phyloP scores from a whole-genome alignment of 2,329 filamentous ascomycete species.

The Paraphaeosphaeria minitans region DNA sequence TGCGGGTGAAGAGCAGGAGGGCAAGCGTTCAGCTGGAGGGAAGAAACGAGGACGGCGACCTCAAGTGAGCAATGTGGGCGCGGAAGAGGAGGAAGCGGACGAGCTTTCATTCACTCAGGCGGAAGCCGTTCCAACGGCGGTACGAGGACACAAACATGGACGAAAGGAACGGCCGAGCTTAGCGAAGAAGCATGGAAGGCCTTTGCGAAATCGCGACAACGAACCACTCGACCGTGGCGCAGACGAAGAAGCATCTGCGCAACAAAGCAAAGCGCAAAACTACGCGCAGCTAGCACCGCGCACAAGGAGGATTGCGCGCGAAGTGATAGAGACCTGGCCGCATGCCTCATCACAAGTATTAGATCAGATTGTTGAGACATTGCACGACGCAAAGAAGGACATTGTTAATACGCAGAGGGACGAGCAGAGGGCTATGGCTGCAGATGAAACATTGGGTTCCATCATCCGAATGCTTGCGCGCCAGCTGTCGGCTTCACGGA shows the following conservation, averaged over 20 bases:
- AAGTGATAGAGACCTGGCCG: slow-evolving; percentile 55
- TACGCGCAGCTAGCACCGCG: slow-evolving; percentile 43
- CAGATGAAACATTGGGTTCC: slow-evolving; percentile 60
- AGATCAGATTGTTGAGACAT: slow-evolving; percentile 59
- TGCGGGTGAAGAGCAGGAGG: not conserved
- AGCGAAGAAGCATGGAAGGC: not conserved
- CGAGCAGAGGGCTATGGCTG: slow-evolving; percentile 55
- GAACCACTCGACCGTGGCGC: slow-evolving; percentile 15
- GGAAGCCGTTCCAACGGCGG: slow-evolving; percentile 3
- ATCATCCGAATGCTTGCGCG: slow-evolving; percentile 62
- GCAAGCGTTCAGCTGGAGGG: not conserved
- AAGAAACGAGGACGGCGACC: not conserved
- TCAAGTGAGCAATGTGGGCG: not conserved
- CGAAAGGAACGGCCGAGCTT: not conserved
- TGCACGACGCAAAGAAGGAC: slow-evolving; percentile 65
- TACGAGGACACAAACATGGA: not conserved
- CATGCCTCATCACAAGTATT: slow-evolving; percentile 62
- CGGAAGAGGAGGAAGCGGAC: not conserved
- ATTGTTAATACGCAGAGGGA: slow-evolving; percentile 63
- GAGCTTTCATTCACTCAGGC: not conserved
- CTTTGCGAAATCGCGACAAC: not conserved
- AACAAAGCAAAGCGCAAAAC: slow-evolving; percentile 24
- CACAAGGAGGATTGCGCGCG: slow-evolving; percentile 44
- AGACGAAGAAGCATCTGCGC: slow-evolving; percentile 30
- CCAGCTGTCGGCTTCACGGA: slow-evolving; percentile 67